Percentiles rank a stretch among this genome's conserved stretches.
phyloP scores from a whole-genome alignment of 495 filamentous ascomycete genomes.

The Viridothelium virens region DNA sequence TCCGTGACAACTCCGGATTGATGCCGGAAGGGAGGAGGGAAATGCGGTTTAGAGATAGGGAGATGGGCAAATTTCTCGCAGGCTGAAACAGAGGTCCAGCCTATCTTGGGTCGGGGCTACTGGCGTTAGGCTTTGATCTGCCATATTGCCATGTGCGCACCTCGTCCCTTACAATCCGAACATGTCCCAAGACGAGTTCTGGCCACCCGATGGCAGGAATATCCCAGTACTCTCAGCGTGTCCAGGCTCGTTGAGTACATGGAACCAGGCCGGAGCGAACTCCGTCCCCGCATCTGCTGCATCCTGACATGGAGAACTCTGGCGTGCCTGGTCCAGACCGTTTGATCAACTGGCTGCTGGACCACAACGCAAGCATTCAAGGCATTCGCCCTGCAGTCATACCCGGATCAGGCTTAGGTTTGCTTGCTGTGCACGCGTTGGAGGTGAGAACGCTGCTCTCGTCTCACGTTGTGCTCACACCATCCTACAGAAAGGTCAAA shows the following conservation, averaged over 20 bases:
- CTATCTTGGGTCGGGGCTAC: too few species aligned
- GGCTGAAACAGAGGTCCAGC: too few species aligned
- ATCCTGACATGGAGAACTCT: background rate
- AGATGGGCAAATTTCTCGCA: too few species aligned
- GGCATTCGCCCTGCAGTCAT: slow-evolving; percentile 53
- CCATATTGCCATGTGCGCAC: too few species aligned
- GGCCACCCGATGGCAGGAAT: too few species aligned
- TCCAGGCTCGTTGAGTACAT: background rate
- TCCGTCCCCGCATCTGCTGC: background rate
- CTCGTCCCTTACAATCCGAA: too few species aligned
- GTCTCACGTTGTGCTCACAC: background rate
- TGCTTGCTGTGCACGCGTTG: slow-evolving; percentile 54
- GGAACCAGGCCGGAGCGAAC: background rate
- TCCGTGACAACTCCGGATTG: too few species aligned
- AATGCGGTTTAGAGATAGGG: too few species aligned
- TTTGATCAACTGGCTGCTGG: background rate
- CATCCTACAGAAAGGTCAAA: slow-evolving; percentile 40
- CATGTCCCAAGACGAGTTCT: too few species aligned
- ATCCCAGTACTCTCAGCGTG: too few species aligned
- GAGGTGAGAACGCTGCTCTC: slow-evolving; percentile 5
- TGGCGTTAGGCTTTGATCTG: too few species aligned
- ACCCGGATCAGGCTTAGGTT: slow-evolving; percentile 56
- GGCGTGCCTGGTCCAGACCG: slow-evolving; percentile 9
- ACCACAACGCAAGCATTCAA: slow-evolving; percentile 31
- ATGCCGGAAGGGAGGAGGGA: too few species aligned